phyloP scores from a whole-genome alignment of 768 basidiomycete genomes.

The Mycena metata region DNA sequence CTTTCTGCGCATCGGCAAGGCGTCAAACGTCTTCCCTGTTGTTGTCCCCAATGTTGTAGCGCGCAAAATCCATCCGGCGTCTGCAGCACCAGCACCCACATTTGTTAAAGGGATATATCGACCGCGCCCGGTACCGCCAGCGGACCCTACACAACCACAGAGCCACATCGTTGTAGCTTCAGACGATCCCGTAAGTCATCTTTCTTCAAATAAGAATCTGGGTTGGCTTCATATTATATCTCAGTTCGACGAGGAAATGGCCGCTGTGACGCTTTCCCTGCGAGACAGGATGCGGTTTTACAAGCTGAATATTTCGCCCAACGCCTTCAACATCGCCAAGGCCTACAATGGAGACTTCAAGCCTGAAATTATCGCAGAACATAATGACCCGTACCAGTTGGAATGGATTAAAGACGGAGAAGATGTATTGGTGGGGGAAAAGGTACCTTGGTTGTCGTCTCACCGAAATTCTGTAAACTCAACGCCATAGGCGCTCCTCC shows the following conservation, averaged over 20 bases:
- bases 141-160: slow-evolving; percentile 45
- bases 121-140: slow-evolving; percentile 55
- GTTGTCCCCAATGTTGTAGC: slow-evolving; percentile 81
- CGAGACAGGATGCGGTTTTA: slow-evolving; percentile 90
- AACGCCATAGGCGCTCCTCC: slow-evolving; percentile 68
- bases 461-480: slow-evolving; percentile 10
- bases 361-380: slow-evolving; percentile 87
- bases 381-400: slow-evolving; percentile 84
- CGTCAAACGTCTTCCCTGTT: slow-evolving; percentile 81
- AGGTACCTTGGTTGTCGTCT: slow-evolving; percentile 54
- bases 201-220: slow-evolving; percentile 7
- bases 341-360: slow-evolving; percentile 87
- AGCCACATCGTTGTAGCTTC: slow-evolving; percentile 61
- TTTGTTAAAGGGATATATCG: slow-evolving; percentile 68
- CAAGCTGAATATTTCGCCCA: slow-evolving; percentile 81
- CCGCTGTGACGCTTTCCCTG: slow-evolving; percentile 77
- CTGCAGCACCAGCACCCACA: slow-evolving; percentile 52
- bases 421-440: slow-evolving; percentile 77
- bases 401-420: slow-evolving; percentile 83
- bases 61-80: slow-evolving; percentile 64
- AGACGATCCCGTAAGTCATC: slow-evolving; percentile 72
- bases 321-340: slow-evolving; percentile 76
- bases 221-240: slow-evolving; percentile 5
- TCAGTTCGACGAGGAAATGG: slow-evolving; percentile 84
- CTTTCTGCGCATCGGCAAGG: slow-evolving; percentile 78